Evolutionary conservation across 176 grass and related monocot genomes (phyloP).

Genomic region (Aegilops sharonensis): DNA sequence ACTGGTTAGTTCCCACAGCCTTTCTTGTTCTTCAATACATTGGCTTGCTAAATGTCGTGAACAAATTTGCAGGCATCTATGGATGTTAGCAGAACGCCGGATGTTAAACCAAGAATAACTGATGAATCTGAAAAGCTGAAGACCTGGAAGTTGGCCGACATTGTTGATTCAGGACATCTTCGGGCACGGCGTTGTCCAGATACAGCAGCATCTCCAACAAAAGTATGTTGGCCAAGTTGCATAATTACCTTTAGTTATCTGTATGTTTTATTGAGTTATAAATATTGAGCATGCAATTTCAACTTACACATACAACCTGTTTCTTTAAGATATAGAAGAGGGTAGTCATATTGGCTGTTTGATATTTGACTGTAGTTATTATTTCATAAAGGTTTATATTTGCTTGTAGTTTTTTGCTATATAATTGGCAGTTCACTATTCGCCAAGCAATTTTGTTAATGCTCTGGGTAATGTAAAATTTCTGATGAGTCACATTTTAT

Average conservation of each 20-base stretch:
- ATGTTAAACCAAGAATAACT: constrained; percentile 92
- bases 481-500: constrained; percentile 5
- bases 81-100: constrained; percentile 72
- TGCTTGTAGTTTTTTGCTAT: background rate
- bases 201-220: constrained; percentile 56
- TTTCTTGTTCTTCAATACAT: constrained; percentile 25
- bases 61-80: constrained; percentile 64
- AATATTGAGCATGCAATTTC: constrained; percentile 6
- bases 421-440: background rate
- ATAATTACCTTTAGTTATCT: background rate
- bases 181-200: constrained; percentile 76
- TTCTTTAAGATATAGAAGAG: background rate
- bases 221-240: constrained; percentile 49
- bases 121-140: constrained; percentile 92
- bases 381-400: background rate
- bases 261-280: constrained; percentile 12
- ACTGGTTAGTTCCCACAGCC: constrained; percentile 55
- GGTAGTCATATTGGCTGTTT: background rate
- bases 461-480: background rate
- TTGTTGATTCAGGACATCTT: constrained; percentile 73
- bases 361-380: background rate
- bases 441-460: background rate
- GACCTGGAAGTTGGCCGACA: constrained; percentile 85
- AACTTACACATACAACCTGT: constrained; percentile 9
- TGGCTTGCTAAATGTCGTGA: constrained; percentile 27